These are phyloP conservation scores for Cruciata laevipes DNA, from an alignment of 257 asterid genomes.

Conservation along the genomic window DNA sequence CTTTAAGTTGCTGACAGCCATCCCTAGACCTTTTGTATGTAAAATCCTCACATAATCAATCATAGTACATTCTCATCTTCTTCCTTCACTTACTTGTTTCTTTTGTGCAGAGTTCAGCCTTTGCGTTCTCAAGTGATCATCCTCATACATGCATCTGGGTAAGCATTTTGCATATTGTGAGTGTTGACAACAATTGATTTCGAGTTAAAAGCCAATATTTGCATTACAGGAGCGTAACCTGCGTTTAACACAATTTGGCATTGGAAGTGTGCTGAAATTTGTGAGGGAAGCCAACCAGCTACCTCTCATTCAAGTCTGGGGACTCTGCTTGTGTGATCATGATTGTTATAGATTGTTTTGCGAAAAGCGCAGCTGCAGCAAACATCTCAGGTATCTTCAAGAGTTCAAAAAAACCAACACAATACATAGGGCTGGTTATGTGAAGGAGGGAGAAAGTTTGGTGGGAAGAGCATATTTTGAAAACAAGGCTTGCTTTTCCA, in stretches of 20 bases:
- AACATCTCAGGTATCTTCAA: neutral
- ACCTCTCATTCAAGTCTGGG: conserved; percentile 8
- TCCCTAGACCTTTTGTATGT: no score
- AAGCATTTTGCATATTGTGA: no score
- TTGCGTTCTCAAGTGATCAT: neutral
- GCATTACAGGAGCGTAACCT: neutral
- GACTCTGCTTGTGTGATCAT: neutral
- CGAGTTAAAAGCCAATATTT: neutral
- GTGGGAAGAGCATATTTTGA: neutral
- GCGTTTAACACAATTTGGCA: neutral
- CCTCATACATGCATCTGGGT: neutral
- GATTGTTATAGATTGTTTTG: neutral
- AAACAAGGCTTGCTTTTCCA: neutral
- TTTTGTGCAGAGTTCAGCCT: neutral
- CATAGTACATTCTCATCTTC: no score
- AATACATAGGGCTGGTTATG: neutral
- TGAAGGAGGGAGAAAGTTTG: neutral
- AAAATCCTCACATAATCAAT: no score
- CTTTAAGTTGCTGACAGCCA: neutral
- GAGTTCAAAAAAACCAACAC: neutral
- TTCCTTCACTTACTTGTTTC: neutral
- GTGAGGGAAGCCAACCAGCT: neutral
- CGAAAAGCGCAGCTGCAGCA: neutral
- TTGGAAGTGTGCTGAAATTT: neutral
- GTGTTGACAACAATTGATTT: no score